Percentiles rank a stretch among this genome's conserved stretches.
phyloP scores from a whole-genome alignment of 2,329 filamentous ascomycete species.

The Ambrosiella beaveri region DNA sequence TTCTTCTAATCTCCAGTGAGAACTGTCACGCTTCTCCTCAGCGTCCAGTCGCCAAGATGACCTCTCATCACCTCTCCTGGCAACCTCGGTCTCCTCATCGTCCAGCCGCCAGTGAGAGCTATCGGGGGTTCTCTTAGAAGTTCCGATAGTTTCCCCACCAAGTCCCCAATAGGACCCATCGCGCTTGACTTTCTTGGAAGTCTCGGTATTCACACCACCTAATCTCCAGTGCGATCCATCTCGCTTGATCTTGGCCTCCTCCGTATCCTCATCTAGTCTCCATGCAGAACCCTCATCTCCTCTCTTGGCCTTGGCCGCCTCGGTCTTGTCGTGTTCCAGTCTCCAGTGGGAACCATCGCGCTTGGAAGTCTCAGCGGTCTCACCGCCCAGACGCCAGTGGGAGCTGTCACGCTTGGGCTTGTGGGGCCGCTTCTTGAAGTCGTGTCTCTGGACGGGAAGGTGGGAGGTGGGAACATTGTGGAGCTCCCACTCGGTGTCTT shows the following conservation, averaged over 20 bases:
- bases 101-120: not conserved
- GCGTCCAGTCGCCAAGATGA: not conserved
- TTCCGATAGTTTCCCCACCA: not conserved
- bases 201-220: not conserved
- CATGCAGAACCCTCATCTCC: slow-evolving; percentile 1
- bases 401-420: not conserved
- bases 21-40: not conserved
- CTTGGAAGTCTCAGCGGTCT: not conserved
- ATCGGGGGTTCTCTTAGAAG: slow-evolving; percentile 1
- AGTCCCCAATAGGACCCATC: not conserved
- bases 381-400: not conserved
- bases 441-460: not conserved
- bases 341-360: not conserved
- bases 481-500: slow-evolving; percentile 5
- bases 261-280: slow-evolving; percentile 4
- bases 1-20: not conserved
- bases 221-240: not conserved
- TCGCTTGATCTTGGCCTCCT: not conserved
- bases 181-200: not conserved
- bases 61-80: not conserved
- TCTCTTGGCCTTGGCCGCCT: not conserved
- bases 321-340: not conserved
- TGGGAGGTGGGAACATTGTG: not conserved
- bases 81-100: not conserved
- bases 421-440: not conserved